A percentile compares a stretch with the other conserved stretches of the same genome.
Conservation (phyloP, 208 protist genomes). For the Endotrypanum monterogeii region DNA sequence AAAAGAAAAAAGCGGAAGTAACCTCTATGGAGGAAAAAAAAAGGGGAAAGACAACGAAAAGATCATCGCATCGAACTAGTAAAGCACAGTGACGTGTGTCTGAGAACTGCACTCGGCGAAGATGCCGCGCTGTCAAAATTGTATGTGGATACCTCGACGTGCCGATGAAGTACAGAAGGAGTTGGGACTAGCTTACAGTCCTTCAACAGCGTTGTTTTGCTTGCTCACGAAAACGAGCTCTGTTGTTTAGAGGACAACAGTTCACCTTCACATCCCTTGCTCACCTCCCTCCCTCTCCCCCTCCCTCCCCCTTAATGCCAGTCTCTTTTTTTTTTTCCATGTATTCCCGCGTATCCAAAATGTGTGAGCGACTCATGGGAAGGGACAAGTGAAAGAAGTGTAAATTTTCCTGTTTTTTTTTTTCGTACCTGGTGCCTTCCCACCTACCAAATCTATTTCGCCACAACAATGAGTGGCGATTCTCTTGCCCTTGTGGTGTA, state of each 20-base stretch:
- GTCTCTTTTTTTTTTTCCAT: not conserved
- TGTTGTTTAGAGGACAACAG: not conserved
- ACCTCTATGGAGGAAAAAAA: no score
- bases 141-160: not conserved
- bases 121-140: not conserved
- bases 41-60: no score
- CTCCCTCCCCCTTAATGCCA: slow-evolving; percentile 4
- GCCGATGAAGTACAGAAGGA: not conserved
- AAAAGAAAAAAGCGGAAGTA: no score
- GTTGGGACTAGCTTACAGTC: not conserved
- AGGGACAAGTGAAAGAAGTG: not conserved
- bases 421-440: slow-evolving; percentile 12
- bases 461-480: not conserved
- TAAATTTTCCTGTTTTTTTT: slow-evolving; percentile 14
- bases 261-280: not conserved
- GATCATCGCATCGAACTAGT: no score
- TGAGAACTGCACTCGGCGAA: no score
- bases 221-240: not conserved
- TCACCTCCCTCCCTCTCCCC: not conserved
- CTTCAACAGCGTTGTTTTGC: not conserved
- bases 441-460: not conserved
- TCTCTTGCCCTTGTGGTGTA: slow-evolving; percentile 31
- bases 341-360: not conserved
- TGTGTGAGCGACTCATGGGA: not conserved
- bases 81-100: no score